These are phyloP conservation scores for Bonia amplexicaulis DNA, from an alignment of 176 grass and related monocot genomes.

Conservation along the genomic window DNA sequence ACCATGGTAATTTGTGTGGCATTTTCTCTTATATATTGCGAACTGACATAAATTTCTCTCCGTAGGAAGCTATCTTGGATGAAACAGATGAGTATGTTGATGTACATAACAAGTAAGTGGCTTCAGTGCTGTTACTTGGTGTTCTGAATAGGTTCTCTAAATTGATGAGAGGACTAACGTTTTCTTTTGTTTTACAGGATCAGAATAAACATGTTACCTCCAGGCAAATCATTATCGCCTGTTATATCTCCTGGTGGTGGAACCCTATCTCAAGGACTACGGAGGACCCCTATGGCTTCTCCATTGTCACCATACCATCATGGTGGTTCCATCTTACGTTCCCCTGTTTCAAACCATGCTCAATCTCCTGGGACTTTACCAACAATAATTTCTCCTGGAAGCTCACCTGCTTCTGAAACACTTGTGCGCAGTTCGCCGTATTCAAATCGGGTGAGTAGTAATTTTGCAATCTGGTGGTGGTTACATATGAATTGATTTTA, in stretches of 20 bases:
- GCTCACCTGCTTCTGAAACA: constrained; percentile 42
- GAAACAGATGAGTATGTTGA: constrained; percentile 98
- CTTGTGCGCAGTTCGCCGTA: constrained; percentile 12
- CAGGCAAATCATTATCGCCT: constrained; percentile 54
- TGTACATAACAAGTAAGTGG: constrained; percentile 94
- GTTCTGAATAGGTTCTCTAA: constrained; percentile 4
- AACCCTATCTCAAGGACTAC: constrained; percentile 39
- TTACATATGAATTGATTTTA: not conserved
- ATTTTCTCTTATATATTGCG: constrained; percentile 1
- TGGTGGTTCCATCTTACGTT: constrained; percentile 39
- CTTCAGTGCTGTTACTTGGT: not conserved
- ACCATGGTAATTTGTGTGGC: not conserved
- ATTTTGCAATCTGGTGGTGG: not conserved
- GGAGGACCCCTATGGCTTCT: constrained; percentile 63
- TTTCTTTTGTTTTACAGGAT: constrained; percentile 57
- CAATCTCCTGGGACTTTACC: constrained; percentile 45
- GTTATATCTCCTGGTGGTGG: constrained; percentile 47
- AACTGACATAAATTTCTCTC: not conserved
- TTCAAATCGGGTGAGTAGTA: constrained; percentile 37
- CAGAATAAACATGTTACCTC: constrained; percentile 95
- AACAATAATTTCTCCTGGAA: constrained; percentile 39
- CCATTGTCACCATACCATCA: constrained; percentile 54
- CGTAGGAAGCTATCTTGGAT: constrained; percentile 93
- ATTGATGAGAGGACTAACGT: not conserved
- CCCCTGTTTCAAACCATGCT: constrained; percentile 40